Evolutionary conservation across 352 stramenopile genomes (phyloP), one percentile per base, ranked within the genome.

Genomic region (Globisporangium spinosum): DNA sequence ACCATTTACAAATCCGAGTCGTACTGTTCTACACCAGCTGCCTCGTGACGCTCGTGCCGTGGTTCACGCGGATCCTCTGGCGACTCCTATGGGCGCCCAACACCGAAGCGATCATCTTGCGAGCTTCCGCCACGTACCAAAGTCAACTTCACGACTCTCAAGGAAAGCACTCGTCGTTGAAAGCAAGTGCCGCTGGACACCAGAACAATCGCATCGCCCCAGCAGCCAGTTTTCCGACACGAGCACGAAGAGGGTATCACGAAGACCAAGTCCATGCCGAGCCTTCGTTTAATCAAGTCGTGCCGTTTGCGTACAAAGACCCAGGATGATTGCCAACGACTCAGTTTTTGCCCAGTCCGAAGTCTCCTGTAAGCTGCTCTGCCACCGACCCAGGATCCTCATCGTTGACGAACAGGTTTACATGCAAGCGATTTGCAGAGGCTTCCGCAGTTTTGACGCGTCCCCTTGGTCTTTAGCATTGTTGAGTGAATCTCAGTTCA

Each of bases 51-150:
- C 40, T 53, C 61, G 27, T 23, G 12, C 38, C 20, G 49, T 77
- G 62, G 67, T 53, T 68, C 58, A 15, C 66, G 34, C 57, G 53
- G 62, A 12, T 63, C 20, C 5, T 68, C 45, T 29, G 23, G 71
- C 10, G 62, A 1, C 5, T 64, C 34, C 2, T 27, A n/a, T 68
- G 57, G 3, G 58, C 70, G 0, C 71, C 67, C 0, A 58, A 64
- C 20, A 17, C 49, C n/a, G 68, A 74, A 22, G 60, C 71, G 2
- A 60, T 65, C 3, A 70, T 76, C 67, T 58, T 81, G 43, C 66
- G 72, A 0, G 67, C 70, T 10, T 54, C 67, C 6, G 72, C 77
- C 23, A 70, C 53, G 29, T 79, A 77, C 45, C 45, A 65, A 38
- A 58, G 23, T 13, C 20, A 6, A 38, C 7, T 10, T 6, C 13